These are phyloP conservation scores for Diaporthe humulicola DNA, from an alignment of 2,329 filamentous ascomycete genomes.

Conservation along the genomic window DNA sequence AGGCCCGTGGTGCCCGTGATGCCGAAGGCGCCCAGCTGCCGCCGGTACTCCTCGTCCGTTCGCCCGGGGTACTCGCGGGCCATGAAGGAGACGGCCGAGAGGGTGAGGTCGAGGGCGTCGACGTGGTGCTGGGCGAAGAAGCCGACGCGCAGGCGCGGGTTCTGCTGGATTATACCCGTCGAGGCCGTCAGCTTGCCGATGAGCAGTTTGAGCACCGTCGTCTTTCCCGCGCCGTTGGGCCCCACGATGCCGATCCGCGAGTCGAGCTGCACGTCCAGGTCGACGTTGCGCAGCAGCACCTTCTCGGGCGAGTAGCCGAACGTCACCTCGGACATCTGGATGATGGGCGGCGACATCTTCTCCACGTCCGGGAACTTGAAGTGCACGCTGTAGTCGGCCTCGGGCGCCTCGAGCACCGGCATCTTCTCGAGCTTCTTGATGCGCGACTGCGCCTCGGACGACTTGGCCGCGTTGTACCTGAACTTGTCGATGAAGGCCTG, in stretches of 20 bases:
- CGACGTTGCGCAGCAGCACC: conserved; percentile 85
- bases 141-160: conserved; percentile 89
- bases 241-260: conserved; percentile 99
- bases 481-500: conserved; percentile 99
- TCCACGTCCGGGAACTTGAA: conserved; percentile 99
- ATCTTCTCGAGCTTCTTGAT: conserved; percentile 99
- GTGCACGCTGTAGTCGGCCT: conserved; percentile 94
- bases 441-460: conserved; percentile 95
- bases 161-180: conserved; percentile 85
- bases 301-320: conserved; percentile 91
- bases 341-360: conserved; percentile 96
- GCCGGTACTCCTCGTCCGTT: conserved; percentile 95
- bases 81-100: conserved; percentile 96
- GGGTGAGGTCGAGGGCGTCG: conserved; percentile 90
- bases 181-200: conserved; percentile 86
- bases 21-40: conserved; percentile 91
- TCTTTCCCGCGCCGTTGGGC: conserved; percentile 98
- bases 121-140: conserved; percentile 99
- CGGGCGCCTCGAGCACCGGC: conserved; percentile 90
- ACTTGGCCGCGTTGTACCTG: conserved; percentile 98
- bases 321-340: conserved; percentile 93
- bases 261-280: conserved; percentile 96
- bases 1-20: conserved; percentile 95
- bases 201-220: conserved; percentile 97
- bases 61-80: conserved; percentile 89